A percentile compares a stretch with the other conserved stretches of the same genome.
Conservation (phyloP, 116 monocot genomes). For the Cymodocea nodosa region DNA sequence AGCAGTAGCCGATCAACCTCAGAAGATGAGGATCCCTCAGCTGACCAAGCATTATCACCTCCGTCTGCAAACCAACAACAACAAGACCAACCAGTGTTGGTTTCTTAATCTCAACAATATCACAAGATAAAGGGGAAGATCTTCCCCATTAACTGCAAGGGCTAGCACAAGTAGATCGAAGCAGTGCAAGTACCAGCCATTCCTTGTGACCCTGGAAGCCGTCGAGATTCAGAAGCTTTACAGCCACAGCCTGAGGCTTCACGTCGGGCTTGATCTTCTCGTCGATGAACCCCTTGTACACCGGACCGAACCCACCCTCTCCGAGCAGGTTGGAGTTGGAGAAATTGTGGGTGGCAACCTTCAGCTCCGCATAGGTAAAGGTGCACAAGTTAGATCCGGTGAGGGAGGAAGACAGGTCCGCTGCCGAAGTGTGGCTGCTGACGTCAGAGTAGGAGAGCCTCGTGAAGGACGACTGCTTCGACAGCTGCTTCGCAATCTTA, state of each 20-base stretch:
- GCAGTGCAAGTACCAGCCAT: conserved; percentile 26
- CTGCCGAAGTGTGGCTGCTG: conserved; percentile 11
- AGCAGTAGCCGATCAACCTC: conserved; percentile 69
- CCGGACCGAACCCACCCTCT: conserved; percentile 41
- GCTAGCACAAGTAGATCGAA: neutral
- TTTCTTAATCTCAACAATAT: neutral
- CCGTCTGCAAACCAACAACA: conserved; percentile 27
- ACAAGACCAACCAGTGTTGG: neutral
- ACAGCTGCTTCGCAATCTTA: neutral
- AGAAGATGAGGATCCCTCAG: conserved; percentile 54
- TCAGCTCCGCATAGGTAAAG: conserved; percentile 32
- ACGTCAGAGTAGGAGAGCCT: conserved; percentile 18
- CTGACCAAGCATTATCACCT: conserved; percentile 58
- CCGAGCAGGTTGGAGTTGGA: conserved; percentile 21
- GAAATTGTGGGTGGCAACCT: conserved; percentile 21
- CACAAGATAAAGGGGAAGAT: neutral
- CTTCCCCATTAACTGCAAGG: neutral
- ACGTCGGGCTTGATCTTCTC: conserved; percentile 25
- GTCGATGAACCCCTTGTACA: conserved; percentile 36
- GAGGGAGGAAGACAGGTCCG: conserved; percentile 28
- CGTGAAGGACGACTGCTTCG: conserved; percentile 4
- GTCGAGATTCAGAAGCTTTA: conserved; percentile 31
- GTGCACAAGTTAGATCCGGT: conserved; percentile 21
- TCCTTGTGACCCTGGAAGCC: conserved; percentile 32
- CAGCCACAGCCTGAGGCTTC: conserved; percentile 29